A percentile compares a stretch with the other conserved stretches of the same genome.
Evolutionary conservation across 768 basidiomycete species (phyloP).

Genomic region (Tricholomella constricta): DNA sequence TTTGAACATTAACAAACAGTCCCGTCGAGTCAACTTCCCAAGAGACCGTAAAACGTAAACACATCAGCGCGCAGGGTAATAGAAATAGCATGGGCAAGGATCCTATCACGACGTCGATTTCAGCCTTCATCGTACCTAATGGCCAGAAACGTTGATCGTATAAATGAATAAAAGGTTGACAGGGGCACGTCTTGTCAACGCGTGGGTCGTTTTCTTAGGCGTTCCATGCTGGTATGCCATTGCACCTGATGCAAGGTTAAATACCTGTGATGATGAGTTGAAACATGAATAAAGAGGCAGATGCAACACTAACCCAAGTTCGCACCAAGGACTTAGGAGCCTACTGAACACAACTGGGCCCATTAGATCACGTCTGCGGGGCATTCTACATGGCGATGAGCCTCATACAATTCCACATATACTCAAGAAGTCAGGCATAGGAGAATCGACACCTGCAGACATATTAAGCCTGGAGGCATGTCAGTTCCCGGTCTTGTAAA

Average conservation of each 20-base stretch:
- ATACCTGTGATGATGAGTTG: slow-evolving; percentile 26
- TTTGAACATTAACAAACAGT: too few relatives aligned
- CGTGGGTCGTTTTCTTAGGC: slow-evolving; percentile 52
- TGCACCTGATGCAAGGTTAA: slow-evolving; percentile 60
- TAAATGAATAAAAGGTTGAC: too few relatives aligned
- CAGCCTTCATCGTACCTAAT: too few relatives aligned
- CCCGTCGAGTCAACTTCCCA: too few relatives aligned
- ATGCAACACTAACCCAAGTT: slow-evolving; percentile 39
- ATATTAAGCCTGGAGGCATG: slow-evolving; percentile 50
- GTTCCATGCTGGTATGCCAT: slow-evolving; percentile 65
- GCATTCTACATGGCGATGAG: neutral
- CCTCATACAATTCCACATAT: neutral
- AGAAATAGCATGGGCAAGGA: slow-evolving; percentile 53
- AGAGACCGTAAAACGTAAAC: too few relatives aligned
- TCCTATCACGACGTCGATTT: slow-evolving; percentile 28
- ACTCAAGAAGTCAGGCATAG: slow-evolving; percentile 52
- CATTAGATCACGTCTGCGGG: slow-evolving; percentile 56
- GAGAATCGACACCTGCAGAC: slow-evolving; percentile 54
- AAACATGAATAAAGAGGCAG: neutral
- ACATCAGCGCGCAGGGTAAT: slow-evolving; percentile 41
- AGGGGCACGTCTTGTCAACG: too few relatives aligned
- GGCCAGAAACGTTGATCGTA: too few relatives aligned
- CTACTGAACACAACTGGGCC: slow-evolving; percentile 65
- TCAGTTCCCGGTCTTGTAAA: neutral
- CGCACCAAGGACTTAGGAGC: slow-evolving; percentile 52